Evolutionary conservation across 2,329 filamentous ascomycete genomes (phyloP), one percentile per base, ranked within the genome.

Genomic region (Colletotrichum sublineola): DNA sequence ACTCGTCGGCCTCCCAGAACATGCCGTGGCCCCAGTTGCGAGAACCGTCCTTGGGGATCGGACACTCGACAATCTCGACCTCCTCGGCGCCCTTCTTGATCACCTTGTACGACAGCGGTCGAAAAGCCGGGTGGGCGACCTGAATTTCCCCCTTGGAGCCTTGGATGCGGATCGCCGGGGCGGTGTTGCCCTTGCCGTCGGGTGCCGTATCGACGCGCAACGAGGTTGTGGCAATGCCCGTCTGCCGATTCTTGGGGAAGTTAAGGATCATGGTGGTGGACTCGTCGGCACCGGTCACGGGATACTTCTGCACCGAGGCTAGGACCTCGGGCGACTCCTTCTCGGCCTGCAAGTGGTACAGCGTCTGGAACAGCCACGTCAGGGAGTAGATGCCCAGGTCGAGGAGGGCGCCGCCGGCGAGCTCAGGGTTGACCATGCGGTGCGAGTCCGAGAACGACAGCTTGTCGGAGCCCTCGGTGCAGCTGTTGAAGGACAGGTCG

Each of bases 381-480:
- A 97, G 83, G 58, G 93, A 90, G 84, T 97, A 97, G 81, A 97
- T 93, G 73, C 95, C 95, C 69, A 97, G 86, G 81, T 97, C 95
- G 63, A 97, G 87, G 67, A 97, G 84, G 2, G 92, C 92, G 65
- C 95, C 95, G 40, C 95, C 95, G 0, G 94, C 95, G 56, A 97
- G 87, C 77, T 95, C 92, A 29, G 87, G 87, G 82, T 97, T 97
- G 74, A 97, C 86, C 87, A 97, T 95, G 65, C 95, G 91, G 83
- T 95, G 86, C 63, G 87, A 84, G 77, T 91, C 87, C 52, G 87
- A 84, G 72, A 87, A 89, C 76, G 86, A 89, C 67, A 89, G 84
- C 67, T 86, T 81, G 70, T 84, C 88, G 77, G 93, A 87, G 77
- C 93, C 88, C 1, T 89, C 81, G 14, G 78, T 86, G 76, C 90